Evolutionary conservation across 2,329 filamentous ascomycete genomes (phyloP).

Genomic region (Macrophomina tecta): DNA sequence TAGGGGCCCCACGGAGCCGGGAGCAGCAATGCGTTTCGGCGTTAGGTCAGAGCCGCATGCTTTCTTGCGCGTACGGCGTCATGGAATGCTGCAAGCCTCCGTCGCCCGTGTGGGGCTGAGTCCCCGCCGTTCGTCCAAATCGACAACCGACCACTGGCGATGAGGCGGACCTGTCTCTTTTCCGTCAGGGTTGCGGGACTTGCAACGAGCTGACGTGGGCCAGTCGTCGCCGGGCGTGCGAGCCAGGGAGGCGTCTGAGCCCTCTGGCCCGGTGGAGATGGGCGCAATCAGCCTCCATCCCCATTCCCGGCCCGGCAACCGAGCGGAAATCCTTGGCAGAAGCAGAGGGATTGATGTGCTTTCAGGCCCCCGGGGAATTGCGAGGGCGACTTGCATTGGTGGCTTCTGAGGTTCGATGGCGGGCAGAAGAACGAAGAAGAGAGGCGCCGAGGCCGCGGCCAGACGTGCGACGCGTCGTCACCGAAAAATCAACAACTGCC

Average conservation of each 20-base stretch:
- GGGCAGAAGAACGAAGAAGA: background rate
- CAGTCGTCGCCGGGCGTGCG: background rate
- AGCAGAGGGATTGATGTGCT: background rate
- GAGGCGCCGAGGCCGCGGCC: background rate
- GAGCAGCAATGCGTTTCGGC: background rate
- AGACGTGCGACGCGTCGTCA: background rate
- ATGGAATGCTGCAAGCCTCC: background rate
- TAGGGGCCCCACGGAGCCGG: background rate
- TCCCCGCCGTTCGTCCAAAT: background rate
- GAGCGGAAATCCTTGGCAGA: slow-evolving; percentile 17
- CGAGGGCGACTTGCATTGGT: background rate
- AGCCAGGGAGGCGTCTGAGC: slow-evolving; percentile 6
- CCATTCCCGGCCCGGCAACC: background rate
- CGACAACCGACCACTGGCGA: background rate
- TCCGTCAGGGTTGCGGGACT: background rate
- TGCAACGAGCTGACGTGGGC: slow-evolving; percentile 18
- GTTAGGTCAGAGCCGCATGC: background rate
- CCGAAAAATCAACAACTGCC: background rate
- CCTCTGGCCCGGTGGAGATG: background rate
- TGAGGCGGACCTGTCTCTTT: too few relatives aligned
- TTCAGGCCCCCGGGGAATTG: background rate
- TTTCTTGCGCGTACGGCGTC: background rate
- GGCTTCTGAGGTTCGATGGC: background rate
- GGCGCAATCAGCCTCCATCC: background rate
- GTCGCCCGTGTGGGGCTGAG: background rate